A percentile compares a stretch with the other conserved stretches of the same genome.
Conservation (phyloP, 371 early-diverging fungal species). For the Rhizopus stolonifer region DNA sequence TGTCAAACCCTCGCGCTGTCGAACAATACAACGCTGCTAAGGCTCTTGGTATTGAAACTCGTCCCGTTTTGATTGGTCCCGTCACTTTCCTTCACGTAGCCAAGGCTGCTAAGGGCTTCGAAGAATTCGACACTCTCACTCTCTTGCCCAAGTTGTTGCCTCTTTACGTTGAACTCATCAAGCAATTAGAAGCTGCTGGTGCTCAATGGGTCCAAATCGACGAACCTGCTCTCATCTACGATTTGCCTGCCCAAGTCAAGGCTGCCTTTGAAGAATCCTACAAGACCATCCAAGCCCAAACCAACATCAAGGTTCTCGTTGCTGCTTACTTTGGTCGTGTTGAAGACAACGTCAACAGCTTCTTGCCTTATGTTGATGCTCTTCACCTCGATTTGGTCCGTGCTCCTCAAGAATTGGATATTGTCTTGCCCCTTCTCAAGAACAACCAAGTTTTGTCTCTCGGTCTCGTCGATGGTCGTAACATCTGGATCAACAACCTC, state of each 20-base stretch:
- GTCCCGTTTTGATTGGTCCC: slow-evolving; percentile 93
- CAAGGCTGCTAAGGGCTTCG: slow-evolving; percentile 71
- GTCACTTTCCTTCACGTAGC: slow-evolving; percentile 86
- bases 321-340: slow-evolving; percentile 95
- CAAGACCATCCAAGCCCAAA: slow-evolving; percentile 59
- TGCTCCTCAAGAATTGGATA: slow-evolving; percentile 80
- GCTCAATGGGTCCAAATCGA: slow-evolving; percentile 93
- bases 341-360: slow-evolving; percentile 67
- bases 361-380: slow-evolving; percentile 75
- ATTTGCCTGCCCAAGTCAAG: slow-evolving; percentile 58
- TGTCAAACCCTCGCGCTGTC: slow-evolving; percentile 74
- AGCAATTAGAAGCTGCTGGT: slow-evolving; percentile 79
- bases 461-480: slow-evolving; percentile 93
- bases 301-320: slow-evolving; percentile 71
- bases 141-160: slow-evolving; percentile 78
- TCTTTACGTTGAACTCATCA: slow-evolving; percentile 76
- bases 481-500: slow-evolving; percentile 95
- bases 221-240: slow-evolving; percentile 86
- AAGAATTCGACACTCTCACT: slow-evolving; percentile 66
- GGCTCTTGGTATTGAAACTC: slow-evolving; percentile 85
- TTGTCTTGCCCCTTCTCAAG: slow-evolving; percentile 56
- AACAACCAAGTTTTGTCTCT: slow-evolving; percentile 72
- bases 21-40: slow-evolving; percentile 91
- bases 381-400: slow-evolving; percentile 92
- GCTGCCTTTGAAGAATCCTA: slow-evolving; percentile 61